A percentile compares a stretch with the other conserved stretches of the same genome.
Conservation (phyloP, 805 yeast species). For the Zygoascus bituminiphila region DNA sequence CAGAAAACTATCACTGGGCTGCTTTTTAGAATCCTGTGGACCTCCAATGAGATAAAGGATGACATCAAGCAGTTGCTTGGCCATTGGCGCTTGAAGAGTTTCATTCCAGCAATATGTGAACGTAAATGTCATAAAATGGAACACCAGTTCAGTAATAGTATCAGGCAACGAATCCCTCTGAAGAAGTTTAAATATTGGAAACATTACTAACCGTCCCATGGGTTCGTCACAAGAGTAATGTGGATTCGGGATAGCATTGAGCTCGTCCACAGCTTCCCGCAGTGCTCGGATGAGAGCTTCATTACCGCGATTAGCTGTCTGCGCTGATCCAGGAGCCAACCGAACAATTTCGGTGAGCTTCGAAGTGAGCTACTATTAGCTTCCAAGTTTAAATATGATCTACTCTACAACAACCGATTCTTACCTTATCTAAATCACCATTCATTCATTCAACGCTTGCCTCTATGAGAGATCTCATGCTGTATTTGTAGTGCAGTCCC, state of each 20-base stretch:
- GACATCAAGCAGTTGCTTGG: slow-evolving; percentile 21
- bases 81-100: slow-evolving; percentile 15
- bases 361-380: not conserved
- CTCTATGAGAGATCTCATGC: not conserved
- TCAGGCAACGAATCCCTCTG: slow-evolving; percentile 37
- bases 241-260: slow-evolving; percentile 9
- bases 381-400: not conserved
- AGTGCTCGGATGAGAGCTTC: slow-evolving; percentile 8
- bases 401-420: not conserved
- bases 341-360: slow-evolving; percentile 9
- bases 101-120: slow-evolving; percentile 40
- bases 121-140: slow-evolving; percentile 39
- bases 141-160: slow-evolving; percentile 37
- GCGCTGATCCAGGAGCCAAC: slow-evolving; percentile 8
- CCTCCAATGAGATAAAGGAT: slow-evolving; percentile 18
- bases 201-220: slow-evolving; percentile 54
- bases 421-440: not conserved
- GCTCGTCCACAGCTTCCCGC: slow-evolving; percentile 10
- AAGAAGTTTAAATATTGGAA: slow-evolving; percentile 49
- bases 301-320: slow-evolving; percentile 11
- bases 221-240: slow-evolving; percentile 11
- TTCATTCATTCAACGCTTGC: not conserved
- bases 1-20: slow-evolving; percentile 12
- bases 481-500: not conserved
- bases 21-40: slow-evolving; percentile 14